Percentiles rank a stretch among this genome's conserved stretches.
phyloP scores from a whole-genome alignment of 345 rosid genomes.

The Gynandropsis gynandra region DNA sequence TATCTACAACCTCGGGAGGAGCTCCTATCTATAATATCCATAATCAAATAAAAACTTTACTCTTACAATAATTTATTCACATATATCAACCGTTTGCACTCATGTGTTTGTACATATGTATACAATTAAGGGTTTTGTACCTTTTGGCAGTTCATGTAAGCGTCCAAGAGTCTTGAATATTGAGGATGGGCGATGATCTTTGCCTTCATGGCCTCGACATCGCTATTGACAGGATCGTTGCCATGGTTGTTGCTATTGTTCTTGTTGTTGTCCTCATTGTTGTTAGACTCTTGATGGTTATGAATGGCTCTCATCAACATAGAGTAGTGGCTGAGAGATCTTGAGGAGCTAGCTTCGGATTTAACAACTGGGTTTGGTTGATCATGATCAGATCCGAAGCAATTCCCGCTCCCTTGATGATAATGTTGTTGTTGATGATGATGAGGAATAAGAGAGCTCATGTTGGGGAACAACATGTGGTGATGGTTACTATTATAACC shows the following conservation, averaged over 20 bases:
- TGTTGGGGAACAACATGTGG: conserved; percentile 30
- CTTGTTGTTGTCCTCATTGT: conserved; percentile 33
- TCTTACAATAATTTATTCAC: neutral
- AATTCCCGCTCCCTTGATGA: conserved; percentile 40
- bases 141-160: conserved; percentile 97
- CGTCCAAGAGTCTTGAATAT: conserved; percentile 77
- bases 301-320: conserved; percentile 41
- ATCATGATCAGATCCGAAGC: conserved; percentile 48
- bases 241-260: neutral
- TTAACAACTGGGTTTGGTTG: conserved; percentile 51
- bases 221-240: conserved; percentile 19
- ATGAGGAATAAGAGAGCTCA: conserved; percentile 28
- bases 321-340: conserved; percentile 48
- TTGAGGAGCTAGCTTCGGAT: conserved; percentile 59
- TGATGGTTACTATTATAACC: conserved; percentile 15
- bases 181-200: conserved; percentile 93
- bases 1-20: conserved; percentile 73
- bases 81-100: too few species aligned
- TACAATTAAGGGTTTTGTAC: conserved; percentile 21
- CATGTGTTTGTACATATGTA: neutral
- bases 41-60: neutral
- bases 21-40: conserved; percentile 66
- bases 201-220: conserved; percentile 73
- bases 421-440: conserved; percentile 36
- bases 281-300: conserved; percentile 42